Percentiles rank a stretch among this genome's conserved stretches.
phyloP scores from a whole-genome alignment of 139 green algal species.

The Gonium pectorale region DNA sequence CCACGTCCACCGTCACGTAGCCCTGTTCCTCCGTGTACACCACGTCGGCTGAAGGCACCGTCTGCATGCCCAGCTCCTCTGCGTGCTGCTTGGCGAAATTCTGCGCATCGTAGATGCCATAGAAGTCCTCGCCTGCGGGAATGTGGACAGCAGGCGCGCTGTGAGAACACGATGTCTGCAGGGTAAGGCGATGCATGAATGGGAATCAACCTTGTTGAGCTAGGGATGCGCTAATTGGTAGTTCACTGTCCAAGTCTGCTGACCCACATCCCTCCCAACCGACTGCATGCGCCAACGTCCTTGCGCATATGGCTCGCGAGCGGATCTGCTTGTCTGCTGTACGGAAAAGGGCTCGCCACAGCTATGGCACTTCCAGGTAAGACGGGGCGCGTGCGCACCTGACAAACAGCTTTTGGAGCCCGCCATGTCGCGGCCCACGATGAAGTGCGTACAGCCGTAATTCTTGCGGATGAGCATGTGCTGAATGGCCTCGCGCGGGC shows the following conservation, averaged over 20 bases:
- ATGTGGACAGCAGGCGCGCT: not conserved
- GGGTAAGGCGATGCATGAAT: not conserved
- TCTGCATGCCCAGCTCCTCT: conserved; percentile 88
- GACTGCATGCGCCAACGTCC: too few relatives aligned
- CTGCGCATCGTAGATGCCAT: conserved; percentile 89
- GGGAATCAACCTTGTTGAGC: too few relatives aligned
- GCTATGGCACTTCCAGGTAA: too few relatives aligned
- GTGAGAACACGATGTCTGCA: too few relatives aligned
- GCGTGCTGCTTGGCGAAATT: conserved; percentile 74
- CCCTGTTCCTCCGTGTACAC: conserved; percentile 89
- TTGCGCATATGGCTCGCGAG: too few relatives aligned
- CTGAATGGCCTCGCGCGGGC: conserved; percentile 93
- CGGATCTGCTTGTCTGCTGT: too few relatives aligned
- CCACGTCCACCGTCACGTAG: conserved; percentile 87
- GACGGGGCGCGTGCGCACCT: conserved; percentile 68
- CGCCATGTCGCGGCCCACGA: conserved; percentile 96
- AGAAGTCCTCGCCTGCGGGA: conserved; percentile 86
- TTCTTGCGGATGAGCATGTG: conserved; percentile 98
- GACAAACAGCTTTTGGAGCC: conserved; percentile 87
- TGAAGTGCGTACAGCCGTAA: conserved; percentile 97
- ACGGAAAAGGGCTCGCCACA: too few relatives aligned
- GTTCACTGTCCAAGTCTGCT: too few relatives aligned
- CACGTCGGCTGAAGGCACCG: conserved; percentile 84
- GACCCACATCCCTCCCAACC: too few relatives aligned
- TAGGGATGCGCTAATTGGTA: too few relatives aligned